A percentile compares a stretch with the other conserved stretches of the same genome.
Evolutionary conservation across 257 asterid species (phyloP).

Genomic region (Solanum stenotomum): DNA sequence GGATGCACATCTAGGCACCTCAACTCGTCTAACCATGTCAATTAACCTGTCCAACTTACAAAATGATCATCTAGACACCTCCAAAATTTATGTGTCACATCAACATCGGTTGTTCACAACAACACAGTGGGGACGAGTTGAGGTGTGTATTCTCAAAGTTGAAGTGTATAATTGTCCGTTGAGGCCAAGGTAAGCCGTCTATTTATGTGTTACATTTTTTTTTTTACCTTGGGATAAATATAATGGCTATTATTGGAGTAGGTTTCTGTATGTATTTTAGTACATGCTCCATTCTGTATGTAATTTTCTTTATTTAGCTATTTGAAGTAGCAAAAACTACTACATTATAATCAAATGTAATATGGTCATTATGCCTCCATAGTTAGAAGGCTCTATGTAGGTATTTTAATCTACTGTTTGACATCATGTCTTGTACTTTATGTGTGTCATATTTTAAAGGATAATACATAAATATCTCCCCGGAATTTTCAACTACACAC

Average conservation of each 20-base stretch:
- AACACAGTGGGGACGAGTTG: neutral
- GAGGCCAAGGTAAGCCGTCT: neutral
- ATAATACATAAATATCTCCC: neutral
- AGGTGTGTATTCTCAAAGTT: neutral
- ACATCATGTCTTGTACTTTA: neutral
- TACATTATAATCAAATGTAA: neutral
- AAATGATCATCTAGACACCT: neutral
- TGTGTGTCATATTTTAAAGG: neutral
- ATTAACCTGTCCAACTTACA: neutral
- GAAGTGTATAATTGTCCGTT: neutral
- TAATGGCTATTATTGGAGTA: conserved; percentile 6
- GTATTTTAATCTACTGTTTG: conserved; percentile 6
- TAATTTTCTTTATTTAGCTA: conserved; percentile 10
- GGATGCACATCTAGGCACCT: neutral
- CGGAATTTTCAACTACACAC: neutral
- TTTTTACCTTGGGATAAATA: conserved; percentile 12
- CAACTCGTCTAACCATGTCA: neutral
- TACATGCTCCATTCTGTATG: neutral
- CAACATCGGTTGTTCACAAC: neutral
- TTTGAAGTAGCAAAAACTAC: conserved; percentile 16
- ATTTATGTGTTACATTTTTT: conserved; percentile 11
- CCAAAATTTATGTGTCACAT: neutral
- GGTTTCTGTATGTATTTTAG: neutral
- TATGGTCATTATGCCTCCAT: conserved; percentile 13
- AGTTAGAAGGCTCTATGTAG: conserved; percentile 21